phyloP scores from a whole-genome alignment of 805 yeast genomes.

The Priceomyces haplophilus region DNA sequence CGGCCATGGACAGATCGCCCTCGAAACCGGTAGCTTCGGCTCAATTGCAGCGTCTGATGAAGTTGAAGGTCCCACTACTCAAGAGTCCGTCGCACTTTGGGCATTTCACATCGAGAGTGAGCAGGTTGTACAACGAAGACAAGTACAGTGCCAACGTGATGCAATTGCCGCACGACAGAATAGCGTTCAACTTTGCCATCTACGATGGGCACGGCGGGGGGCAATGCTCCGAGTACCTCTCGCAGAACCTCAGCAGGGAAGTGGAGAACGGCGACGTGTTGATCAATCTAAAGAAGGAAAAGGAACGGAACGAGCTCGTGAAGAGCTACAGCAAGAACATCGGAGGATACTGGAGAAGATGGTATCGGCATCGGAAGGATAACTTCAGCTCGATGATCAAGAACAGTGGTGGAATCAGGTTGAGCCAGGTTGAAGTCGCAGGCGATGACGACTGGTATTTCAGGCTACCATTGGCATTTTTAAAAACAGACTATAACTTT shows the following conservation, averaged over 20 bases:
- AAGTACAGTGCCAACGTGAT: constrained; percentile 64
- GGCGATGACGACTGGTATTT: constrained; percentile 56
- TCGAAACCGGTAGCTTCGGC: not conserved
- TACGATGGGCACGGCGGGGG: constrained; percentile 96
- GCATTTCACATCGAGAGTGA: constrained; percentile 72
- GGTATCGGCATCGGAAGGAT: constrained; percentile 49
- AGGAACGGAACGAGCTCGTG: constrained; percentile 40
- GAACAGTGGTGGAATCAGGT: constrained; percentile 14
- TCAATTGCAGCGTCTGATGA: not conserved
- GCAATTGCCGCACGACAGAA: constrained; percentile 20
- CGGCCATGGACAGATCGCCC: constrained; percentile 21
- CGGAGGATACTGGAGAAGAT: constrained; percentile 84
- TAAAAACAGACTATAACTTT: constrained; percentile 64
- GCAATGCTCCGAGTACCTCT: constrained; percentile 64
- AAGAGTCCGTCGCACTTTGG: constrained; percentile 77
- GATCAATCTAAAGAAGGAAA: constrained; percentile 21
- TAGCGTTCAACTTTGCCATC: constrained; percentile 62
- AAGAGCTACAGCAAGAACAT: constrained; percentile 55
- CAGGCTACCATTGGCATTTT: constrained; percentile 61
- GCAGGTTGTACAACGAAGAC: constrained; percentile 80
- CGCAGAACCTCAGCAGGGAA: constrained; percentile 48
- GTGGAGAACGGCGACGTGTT: constrained; percentile 45
- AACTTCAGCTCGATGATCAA: constrained; percentile 26
- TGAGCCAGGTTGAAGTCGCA: constrained; percentile 13
- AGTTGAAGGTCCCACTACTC: constrained; percentile 51